Base-by-base conservation (phyloP, 2,329 filamentous ascomycete species). In the Calonectria naviculata region DNA sequence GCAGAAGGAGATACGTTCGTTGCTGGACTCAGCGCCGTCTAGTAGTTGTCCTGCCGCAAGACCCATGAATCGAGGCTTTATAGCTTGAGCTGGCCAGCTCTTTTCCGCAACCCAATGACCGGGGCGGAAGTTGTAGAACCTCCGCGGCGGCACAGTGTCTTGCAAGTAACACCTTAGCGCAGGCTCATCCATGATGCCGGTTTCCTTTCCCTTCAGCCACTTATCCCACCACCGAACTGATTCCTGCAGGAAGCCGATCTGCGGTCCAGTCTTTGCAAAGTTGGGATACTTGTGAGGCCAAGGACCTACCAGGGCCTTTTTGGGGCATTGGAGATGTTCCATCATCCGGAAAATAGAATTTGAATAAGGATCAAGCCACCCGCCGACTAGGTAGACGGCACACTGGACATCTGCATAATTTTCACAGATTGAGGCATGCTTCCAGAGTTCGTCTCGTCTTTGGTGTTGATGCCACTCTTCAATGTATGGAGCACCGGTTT, bases 271-370 rank as follows among this genome's bases (percentile, higher is more conserved):
- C 41, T 61, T 49, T 13, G 52, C 52, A 61, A 67, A 67, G 29
- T 67, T 67, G 29, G 65, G 65, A 49, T 67, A 61, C 24, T 67
- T 67, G 29, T 67, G 65, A n/a, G 52, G 49, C 65, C 65, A 67
- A 24, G 65, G 65, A 19, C 65, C 65, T 12, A 67, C 54, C 29
- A 67, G 17, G 17, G 26, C 54, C 21, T 67, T 67, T 17, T 49
- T 67, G 7, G 65, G 65, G 28, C 41, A 60, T 34, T 67, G 12
- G 0, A 67, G 52, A 21, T 67, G 28, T 42, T 67, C 54, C 24
- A 67, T n/a, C 65, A 67, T 67, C 15, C 65, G 52, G 17, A 67
- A 67, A 19, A 67, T 67, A 6, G 65, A 61, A 24, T 67, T 67
- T 5, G 65, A 47, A 34, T 67, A 67, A 12, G 65, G 49, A 29